Conservation (phyloP, 1,284 basidiomycete species). For the Ustilago curta region DNA sequence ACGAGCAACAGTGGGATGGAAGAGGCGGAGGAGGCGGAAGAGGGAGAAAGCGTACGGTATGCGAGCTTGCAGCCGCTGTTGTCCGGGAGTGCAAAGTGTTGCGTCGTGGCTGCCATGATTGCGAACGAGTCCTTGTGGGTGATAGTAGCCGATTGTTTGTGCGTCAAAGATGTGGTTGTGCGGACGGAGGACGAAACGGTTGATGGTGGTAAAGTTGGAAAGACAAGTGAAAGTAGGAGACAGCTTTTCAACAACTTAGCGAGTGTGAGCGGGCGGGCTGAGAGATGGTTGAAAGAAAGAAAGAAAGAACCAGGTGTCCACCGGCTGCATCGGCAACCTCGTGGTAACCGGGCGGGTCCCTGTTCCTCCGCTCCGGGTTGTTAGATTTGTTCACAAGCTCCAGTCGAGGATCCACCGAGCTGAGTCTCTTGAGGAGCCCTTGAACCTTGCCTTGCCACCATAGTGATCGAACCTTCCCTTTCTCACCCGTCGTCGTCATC, state of each 20-base stretch:
- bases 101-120: constrained; percentile 10
- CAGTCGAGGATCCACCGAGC: neutral
- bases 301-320: too few species aligned
- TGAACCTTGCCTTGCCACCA: too few species aligned
- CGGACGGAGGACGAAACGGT: neutral
- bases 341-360: constrained; percentile 4
- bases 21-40: neutral
- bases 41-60: constrained; percentile 47
- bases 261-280: constrained; percentile 10
- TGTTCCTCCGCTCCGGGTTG: neutral
- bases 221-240: too few species aligned
- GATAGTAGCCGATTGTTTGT: neutral
- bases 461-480: neutral
- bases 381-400: neutral
- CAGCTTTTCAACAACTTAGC: neutral
- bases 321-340: neutral
- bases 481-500: too few species aligned
- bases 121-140: neutral
- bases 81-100: constrained; percentile 22
- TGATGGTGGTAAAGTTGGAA: too few species aligned
- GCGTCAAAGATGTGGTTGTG: neutral
- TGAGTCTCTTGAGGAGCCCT: too few species aligned
- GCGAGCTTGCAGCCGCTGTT: constrained; percentile 15
- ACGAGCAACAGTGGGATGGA: constrained; percentile 56
- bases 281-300: neutral